phyloP scores from a whole-genome alignment of 495 filamentous ascomycete species.

The Aspergillus heteromorphus region DNA sequence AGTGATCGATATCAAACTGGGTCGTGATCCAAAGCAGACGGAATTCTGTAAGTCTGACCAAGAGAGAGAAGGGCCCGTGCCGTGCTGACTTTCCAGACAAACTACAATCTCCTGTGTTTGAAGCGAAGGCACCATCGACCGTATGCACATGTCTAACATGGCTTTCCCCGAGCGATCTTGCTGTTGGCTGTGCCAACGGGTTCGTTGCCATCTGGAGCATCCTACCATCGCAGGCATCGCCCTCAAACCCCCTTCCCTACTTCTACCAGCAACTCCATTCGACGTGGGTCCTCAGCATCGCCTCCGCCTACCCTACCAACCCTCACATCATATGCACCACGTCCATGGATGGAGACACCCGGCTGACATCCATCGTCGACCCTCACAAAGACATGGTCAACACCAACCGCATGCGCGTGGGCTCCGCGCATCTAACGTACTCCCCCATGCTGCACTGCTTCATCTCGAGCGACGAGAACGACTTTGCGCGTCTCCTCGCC shows the following conservation, averaged over 20 bases:
- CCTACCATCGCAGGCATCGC: conserved; percentile 17
- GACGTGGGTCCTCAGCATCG: conserved; percentile 55
- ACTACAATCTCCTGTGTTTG: conserved; percentile 49
- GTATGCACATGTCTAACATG: conserved; percentile 58
- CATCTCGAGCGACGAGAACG: conserved; percentile 53
- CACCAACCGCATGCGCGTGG: conserved; percentile 48
- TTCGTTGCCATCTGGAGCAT: conserved; percentile 56
- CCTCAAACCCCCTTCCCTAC: conserved; percentile 36
- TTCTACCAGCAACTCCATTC: conserved; percentile 53
- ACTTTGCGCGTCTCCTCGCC: conserved; percentile 47
- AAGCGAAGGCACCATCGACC: conserved; percentile 41
- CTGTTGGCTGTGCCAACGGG: conserved; percentile 59
- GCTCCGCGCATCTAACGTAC: conserved; percentile 46
- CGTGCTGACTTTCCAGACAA: conserved; percentile 30
- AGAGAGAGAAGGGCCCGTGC: neutral
- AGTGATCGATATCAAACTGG: conserved; percentile 50
- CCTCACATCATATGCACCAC: conserved; percentile 51
- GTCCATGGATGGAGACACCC: conserved; percentile 55
- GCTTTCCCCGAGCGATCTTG: conserved; percentile 56
- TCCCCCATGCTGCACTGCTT: conserved; percentile 51
- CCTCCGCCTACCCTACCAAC: conserved; percentile 54
- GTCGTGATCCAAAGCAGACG: conserved; percentile 22
- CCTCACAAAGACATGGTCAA: conserved; percentile 42
- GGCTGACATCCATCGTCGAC: conserved; percentile 51
- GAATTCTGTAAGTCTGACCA: conserved; percentile 36